Conservation (phyloP, 2,329 filamentous ascomycete genomes). For the Sordariomycetes sp. region DNA sequence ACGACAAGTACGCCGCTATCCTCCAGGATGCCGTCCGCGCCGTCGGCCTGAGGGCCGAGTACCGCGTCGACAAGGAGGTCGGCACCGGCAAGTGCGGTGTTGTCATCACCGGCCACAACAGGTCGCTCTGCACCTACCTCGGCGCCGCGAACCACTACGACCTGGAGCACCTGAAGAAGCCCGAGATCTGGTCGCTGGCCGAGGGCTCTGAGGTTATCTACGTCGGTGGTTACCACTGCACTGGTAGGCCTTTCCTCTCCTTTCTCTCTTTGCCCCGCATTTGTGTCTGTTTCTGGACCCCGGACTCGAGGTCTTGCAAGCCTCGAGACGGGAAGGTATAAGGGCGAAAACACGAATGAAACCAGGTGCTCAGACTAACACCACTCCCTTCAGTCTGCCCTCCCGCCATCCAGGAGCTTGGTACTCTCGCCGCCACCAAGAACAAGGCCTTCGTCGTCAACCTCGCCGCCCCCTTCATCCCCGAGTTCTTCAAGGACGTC, state of each 20-base stretch:
- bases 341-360: background rate
- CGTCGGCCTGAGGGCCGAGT: conserved; percentile 86
- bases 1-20: conserved; percentile 90
- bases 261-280: conserved; percentile 1
- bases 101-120: conserved; percentile 93
- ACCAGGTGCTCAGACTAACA: background rate
- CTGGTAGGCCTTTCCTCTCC: conserved; percentile 28
- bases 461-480: conserved; percentile 90
- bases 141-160: conserved; percentile 97
- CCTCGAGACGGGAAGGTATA: background rate
- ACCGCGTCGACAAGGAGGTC: conserved; percentile 75
- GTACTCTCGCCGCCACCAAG: conserved; percentile 75
- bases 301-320: no score
- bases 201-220: conserved; percentile 85
- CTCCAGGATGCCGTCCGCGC: conserved; percentile 77
- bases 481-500: conserved; percentile 95
- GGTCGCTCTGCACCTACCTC: conserved; percentile 88
- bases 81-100: conserved; percentile 92
- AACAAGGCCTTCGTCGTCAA: conserved; percentile 92
- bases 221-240: conserved; percentile 94
- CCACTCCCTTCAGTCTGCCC: conserved; percentile 55
- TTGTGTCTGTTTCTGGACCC: no score
- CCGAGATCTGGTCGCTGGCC: conserved; percentile 84
- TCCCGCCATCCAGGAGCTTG: conserved; percentile 79
- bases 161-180: conserved; percentile 81